Evolutionary conservation across 192 early-diverging fungal genomes (phyloP).

Genomic region (Gaertneriomyces semiglobifer): DNA sequence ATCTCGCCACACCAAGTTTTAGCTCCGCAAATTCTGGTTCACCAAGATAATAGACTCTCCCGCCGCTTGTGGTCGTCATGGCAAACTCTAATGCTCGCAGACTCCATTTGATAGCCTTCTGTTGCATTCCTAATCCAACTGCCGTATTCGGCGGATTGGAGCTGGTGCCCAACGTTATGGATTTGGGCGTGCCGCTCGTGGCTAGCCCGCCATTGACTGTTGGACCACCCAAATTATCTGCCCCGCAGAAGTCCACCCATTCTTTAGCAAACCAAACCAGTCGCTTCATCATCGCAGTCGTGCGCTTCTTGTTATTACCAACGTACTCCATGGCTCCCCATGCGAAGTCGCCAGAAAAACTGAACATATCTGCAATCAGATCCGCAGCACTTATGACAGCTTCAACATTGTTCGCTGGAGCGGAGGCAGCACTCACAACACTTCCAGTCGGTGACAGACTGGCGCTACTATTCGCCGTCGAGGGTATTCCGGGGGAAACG

Average conservation of each 20-base stretch:
- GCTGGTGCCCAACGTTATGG: too few relatives aligned
- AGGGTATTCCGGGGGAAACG: constrained; percentile 2
- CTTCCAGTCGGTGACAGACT: background rate
- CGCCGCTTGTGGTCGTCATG: constrained; percentile 70
- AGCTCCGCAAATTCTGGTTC: constrained; percentile 71
- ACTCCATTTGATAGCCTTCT: constrained; percentile 70
- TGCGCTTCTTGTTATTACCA: constrained; percentile 50
- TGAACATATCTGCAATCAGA: constrained; percentile 66
- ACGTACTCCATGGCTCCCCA: constrained; percentile 57
- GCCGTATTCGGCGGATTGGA: background rate
- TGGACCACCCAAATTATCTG: constrained; percentile 57
- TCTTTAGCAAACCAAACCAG: constrained; percentile 73
- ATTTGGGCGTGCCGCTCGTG: too few relatives aligned
- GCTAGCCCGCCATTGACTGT: too few relatives aligned
- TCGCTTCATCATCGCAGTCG: constrained; percentile 57
- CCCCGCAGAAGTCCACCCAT: constrained; percentile 83
- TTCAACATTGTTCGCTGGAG: constrained; percentile 26
- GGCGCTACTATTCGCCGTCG: background rate
- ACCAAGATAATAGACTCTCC: constrained; percentile 64
- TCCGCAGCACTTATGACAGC: constrained; percentile 41
- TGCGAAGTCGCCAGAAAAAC: constrained; percentile 69
- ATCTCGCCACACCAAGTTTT: constrained; percentile 68
- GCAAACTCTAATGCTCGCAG: constrained; percentile 81
- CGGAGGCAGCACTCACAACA: background rate
- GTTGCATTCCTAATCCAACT: constrained; percentile 10